Base-by-base conservation (phyloP, 139 green algal genomes). In the Astrephomene gubernaculifera region DNA sequence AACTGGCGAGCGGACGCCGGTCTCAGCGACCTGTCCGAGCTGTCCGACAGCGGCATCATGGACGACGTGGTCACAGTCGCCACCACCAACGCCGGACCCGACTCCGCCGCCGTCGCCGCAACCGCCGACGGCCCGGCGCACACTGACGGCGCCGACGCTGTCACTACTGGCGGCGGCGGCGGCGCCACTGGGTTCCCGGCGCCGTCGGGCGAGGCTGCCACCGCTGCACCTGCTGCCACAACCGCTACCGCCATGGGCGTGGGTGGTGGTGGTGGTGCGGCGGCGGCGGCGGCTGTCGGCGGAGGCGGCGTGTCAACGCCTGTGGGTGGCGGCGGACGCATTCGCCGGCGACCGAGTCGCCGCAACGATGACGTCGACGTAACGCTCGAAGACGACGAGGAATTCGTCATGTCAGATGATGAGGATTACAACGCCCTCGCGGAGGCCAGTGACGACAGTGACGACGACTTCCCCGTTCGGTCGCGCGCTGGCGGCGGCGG, bases 1-100 rank as follows among this genome's bases (percentile, higher is more conserved):
- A 74, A 84, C n/a, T 74, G 19, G 6, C 17, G 43, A 1, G 78
- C 43, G 6, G 63, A 74, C 31, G 22, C 43, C 6, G 31, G 27
- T 31, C 63, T 84, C 61, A 75, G 63, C 44, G 63, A 52, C 78
- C 65, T 72, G 65, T 52, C 43, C 9, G 63, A 74, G n/a, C 14
- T 43, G 6, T 41, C 44, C 31, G 31, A 6, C 29, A 49, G 33
- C 25, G 78, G 65, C 31, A 12, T 35, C 41, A 10, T 4, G 25
- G 63, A 49, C 33, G 63, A 49, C 21, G 52, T 53, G 22, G n/a
- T 21, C 24, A 45, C 49, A 2, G 76, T 4, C 53, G 57, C 19
- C 60, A 43, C 60, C 27, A 43, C 29, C 29, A 29, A 7, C 24
- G 24, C 24, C 38, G 38, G 17, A 21, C 22, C 27, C 39, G 39